Conservation (phyloP, 805 yeast species). For the Kurtzmaniella cleridarum region DNA sequence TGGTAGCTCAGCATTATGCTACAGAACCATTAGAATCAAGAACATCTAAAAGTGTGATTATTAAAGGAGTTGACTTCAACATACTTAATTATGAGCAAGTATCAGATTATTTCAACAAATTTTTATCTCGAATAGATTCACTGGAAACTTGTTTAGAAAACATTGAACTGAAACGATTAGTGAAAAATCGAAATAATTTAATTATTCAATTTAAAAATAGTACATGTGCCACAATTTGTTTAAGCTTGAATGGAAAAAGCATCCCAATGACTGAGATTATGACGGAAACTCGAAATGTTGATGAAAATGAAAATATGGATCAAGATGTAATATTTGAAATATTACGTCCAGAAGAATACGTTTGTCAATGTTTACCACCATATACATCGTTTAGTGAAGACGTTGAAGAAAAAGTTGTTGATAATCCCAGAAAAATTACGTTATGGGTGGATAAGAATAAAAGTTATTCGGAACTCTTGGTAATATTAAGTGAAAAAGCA, state of each 20-base stretch:
- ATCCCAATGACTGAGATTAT: slow-evolving; percentile 23
- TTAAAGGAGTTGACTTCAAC: slow-evolving; percentile 29
- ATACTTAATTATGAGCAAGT: slow-evolving; percentile 30
- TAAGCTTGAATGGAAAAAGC: slow-evolving; percentile 35
- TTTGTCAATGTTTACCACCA: slow-evolving; percentile 21
- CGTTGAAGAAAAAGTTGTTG: slow-evolving; percentile 26
- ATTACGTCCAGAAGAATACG: slow-evolving; percentile 33
- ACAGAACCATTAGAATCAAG: slow-evolving; percentile 34
- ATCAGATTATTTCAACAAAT: slow-evolving; percentile 41
- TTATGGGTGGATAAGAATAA: slow-evolving; percentile 36
- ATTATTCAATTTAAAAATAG: slow-evolving; percentile 49
- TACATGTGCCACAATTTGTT: slow-evolving; percentile 50
- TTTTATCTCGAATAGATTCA: slow-evolving; percentile 39
- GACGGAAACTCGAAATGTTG: slow-evolving; percentile 12
- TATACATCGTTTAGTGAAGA: slow-evolving; percentile 12
- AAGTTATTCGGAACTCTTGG: slow-evolving; percentile 39
- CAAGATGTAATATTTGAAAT: slow-evolving; percentile 9
- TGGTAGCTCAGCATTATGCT: slow-evolving; percentile 27
- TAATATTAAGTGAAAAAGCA: slow-evolving; percentile 31
- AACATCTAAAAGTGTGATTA: slow-evolving; percentile 24
- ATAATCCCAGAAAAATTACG: slow-evolving; percentile 43
- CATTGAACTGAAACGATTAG: slow-evolving; percentile 28
- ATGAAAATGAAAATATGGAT: slow-evolving; percentile 6
- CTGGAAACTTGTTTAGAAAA: slow-evolving; percentile 30
- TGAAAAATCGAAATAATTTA: slow-evolving; percentile 32